Conservation (phyloP, 2,329 filamentous ascomycete species). For the Colletotrichum liriopes region DNA sequence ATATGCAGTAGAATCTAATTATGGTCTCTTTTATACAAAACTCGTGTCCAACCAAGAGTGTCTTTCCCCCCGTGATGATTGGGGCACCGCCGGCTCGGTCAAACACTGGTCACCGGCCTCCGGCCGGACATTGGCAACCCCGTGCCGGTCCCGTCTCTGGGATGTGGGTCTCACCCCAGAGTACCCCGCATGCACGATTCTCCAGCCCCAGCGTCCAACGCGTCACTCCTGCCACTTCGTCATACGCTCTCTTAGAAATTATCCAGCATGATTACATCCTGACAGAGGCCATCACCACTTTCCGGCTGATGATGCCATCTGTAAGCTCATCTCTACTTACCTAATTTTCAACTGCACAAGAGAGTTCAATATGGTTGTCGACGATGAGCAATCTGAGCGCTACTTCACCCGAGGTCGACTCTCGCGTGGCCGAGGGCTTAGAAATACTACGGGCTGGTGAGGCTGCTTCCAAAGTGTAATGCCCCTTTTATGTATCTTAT, state of each 20-base stretch:
- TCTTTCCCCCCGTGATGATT: too few species aligned
- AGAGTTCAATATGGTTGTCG: constrained; percentile 9
- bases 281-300: neutral
- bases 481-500: neutral
- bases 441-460: constrained; percentile 42
- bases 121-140: neutral
- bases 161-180: neutral
- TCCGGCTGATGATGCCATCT: neutral
- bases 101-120: neutral
- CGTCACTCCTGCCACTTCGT: neutral
- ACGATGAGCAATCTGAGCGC: constrained; percentile 20
- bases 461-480: neutral
- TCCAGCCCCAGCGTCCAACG: neutral
- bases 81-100: neutral
- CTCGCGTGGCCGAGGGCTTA: constrained; percentile 34
- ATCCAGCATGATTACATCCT: neutral
- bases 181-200: neutral
- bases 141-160: constrained; percentile 1
- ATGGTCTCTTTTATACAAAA: too few species aligned
- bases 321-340: neutral
- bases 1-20: too few species aligned
- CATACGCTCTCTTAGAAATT: neutral
- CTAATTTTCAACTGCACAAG: neutral
- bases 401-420: constrained; percentile 37
- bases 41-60: too few species aligned